These are phyloP conservation scores for Coemansia sp. DNA, from an alignment of 371 early-diverging fungal genomes.

Conservation along the genomic window DNA sequence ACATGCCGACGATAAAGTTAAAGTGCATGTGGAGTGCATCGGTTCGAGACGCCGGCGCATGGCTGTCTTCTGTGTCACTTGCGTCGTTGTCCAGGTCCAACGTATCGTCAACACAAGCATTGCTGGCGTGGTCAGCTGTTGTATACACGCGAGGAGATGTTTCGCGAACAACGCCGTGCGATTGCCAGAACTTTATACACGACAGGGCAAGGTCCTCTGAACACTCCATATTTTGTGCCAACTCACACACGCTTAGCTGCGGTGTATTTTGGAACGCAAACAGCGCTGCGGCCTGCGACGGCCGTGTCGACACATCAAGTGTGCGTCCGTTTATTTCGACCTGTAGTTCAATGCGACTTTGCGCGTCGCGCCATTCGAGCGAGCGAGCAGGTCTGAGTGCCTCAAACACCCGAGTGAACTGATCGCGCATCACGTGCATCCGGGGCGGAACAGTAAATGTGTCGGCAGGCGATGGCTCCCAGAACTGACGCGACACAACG, in stretches of 20 bases:
- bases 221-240: constrained; percentile 45
- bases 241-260: constrained; percentile 13
- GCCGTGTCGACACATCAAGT: constrained; percentile 45
- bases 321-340: constrained; percentile 55
- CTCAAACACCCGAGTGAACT: constrained; percentile 49
- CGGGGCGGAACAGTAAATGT: constrained; percentile 41
- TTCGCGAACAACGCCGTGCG: constrained; percentile 40
- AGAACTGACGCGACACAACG: constrained; percentile 61
- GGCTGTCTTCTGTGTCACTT: background rate
- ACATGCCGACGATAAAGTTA: constrained; percentile 54
- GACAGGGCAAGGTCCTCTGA: constrained; percentile 34
- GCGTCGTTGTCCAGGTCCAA: no score
- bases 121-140: background rate
- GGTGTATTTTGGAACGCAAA: constrained; percentile 35
- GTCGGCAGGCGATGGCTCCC: constrained; percentile 34
- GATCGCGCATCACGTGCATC: constrained; percentile 37
- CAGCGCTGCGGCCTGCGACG: constrained; percentile 57
- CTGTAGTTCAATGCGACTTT: constrained; percentile 54
- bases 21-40: constrained; percentile 53
- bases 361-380: constrained; percentile 53
- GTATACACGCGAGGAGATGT: constrained; percentile 4
- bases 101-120: background rate
- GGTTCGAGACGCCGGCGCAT: background rate
- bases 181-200: constrained; percentile 33
- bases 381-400: constrained; percentile 53